Conservation (phyloP, 2,329 filamentous ascomycete genomes). For the Scedosporium apiospermum region DNA sequence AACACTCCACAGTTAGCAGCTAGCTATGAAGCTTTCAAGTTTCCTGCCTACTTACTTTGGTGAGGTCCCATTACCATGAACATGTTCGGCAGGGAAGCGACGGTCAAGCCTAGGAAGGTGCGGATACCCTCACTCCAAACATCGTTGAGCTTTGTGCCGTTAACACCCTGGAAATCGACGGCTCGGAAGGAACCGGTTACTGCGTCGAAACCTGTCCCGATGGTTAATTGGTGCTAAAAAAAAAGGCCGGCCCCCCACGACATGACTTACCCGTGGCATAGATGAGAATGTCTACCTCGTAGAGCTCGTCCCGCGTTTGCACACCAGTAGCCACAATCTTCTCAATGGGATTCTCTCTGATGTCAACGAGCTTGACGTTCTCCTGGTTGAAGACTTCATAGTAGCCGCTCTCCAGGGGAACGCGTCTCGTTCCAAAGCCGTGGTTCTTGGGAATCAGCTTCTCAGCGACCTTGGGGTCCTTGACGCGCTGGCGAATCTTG, state of each 20-base stretch:
- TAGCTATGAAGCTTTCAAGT: conserved; percentile 58
- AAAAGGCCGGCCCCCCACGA: conserved; percentile 41
- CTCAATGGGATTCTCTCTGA: conserved; percentile 39
- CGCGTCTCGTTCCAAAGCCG: conserved; percentile 54
- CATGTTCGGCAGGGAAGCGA: conserved; percentile 59
- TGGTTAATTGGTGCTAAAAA: conserved; percentile 25
- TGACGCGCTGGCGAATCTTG: conserved; percentile 43
- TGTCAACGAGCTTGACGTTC: conserved; percentile 51
- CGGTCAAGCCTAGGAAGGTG: conserved; percentile 55
- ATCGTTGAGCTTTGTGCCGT: conserved; percentile 40
- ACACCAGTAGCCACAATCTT: conserved; percentile 51
- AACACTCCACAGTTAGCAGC: conserved; percentile 43
- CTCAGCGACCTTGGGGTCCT: conserved; percentile 45
- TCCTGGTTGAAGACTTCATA: conserved; percentile 52
- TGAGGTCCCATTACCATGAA: conserved; percentile 56
- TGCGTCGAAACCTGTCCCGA: conserved; percentile 39
- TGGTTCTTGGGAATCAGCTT: conserved; percentile 53
- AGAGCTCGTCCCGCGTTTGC: conserved; percentile 45
- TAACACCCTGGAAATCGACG: conserved; percentile 35
- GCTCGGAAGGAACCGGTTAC: conserved; percentile 28
- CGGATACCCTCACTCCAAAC: conserved; percentile 48
- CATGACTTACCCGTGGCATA: conserved; percentile 53
- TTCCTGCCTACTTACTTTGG: conserved; percentile 26
- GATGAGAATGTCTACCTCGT: conserved; percentile 56
- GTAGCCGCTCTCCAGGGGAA: conserved; percentile 54